These are phyloP conservation scores for Suillus americanus DNA, from an alignment of 768 basidiomycete species.

Conservation along the genomic window DNA sequence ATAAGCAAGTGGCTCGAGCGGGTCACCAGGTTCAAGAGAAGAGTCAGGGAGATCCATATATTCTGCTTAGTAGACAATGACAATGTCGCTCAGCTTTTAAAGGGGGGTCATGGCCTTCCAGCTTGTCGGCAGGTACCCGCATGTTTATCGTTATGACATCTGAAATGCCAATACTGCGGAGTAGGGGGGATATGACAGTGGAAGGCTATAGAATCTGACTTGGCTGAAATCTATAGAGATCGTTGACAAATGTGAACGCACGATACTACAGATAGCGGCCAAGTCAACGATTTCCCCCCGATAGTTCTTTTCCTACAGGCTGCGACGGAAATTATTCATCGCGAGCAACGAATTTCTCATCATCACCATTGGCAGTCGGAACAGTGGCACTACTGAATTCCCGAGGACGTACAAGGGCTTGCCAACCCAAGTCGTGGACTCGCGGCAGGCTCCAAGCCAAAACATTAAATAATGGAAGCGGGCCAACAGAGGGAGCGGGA, in stretches of 20 bases:
- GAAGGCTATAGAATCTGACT: neutral
- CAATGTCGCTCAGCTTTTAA: neutral
- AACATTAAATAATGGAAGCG: neutral
- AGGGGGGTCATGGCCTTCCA: neutral
- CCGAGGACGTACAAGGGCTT: neutral
- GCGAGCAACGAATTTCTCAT: neutral
- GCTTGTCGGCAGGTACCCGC: neutral
- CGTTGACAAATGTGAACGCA: neutral
- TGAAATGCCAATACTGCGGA: neutral
- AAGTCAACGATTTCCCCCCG: neutral
- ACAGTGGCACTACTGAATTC: neutral
- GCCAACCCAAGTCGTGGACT: neutral
- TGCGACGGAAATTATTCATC: neutral
- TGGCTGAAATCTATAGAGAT: neutral
- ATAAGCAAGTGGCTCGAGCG: neutral
- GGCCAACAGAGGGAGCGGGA: neutral
- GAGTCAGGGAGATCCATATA: neutral
- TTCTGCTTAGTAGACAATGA: neutral
- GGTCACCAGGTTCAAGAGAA: neutral
- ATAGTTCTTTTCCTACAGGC: neutral
- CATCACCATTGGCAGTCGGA: neutral
- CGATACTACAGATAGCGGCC: neutral
- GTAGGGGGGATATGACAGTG: neutral
- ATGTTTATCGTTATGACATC: neutral
- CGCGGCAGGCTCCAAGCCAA: neutral